A percentile compares a stretch with the other conserved stretches of the same genome.
phyloP scores from a whole-genome alignment of 306 rosid species.

The Prinsepia uniflora region DNA sequence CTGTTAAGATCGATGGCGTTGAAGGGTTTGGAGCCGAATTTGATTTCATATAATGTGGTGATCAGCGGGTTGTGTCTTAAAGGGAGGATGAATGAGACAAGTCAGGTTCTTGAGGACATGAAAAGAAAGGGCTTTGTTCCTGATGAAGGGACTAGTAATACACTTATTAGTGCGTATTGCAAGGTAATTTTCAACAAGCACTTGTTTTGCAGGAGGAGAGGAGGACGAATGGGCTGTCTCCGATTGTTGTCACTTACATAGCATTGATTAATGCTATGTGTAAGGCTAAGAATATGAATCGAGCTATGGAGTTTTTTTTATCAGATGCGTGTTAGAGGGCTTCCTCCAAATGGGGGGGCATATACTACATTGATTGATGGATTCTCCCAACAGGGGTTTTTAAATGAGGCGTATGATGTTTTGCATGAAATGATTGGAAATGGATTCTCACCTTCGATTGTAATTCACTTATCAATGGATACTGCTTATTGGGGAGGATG shows the following conservation, averaged over 20 bases:
- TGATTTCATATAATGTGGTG: constrained; percentile 72
- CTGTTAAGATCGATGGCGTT: constrained; percentile 48
- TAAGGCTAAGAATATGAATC: constrained; percentile 65
- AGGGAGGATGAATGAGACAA: constrained; percentile 56
- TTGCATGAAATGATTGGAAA: constrained; percentile 58
- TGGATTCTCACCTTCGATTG: constrained; percentile 69
- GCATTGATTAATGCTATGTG: constrained; percentile 74
- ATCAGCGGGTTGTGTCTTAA: constrained; percentile 67
- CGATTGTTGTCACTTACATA: constrained; percentile 75
- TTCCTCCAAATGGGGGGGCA: constrained; percentile 70
- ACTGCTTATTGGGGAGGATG: constrained; percentile 61
- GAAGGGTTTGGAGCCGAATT: constrained; percentile 61
- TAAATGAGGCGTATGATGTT: constrained; percentile 60
- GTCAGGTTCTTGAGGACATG: constrained; percentile 57
- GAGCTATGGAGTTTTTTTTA: constrained; percentile 61
- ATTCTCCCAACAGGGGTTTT: constrained; percentile 63
- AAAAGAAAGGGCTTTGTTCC: constrained; percentile 46
- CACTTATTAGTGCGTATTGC: constrained; percentile 72
- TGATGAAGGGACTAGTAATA: constrained; percentile 72
- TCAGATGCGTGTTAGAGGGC: constrained; percentile 68
- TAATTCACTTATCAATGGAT: constrained; percentile 73
- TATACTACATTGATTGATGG: constrained; percentile 79
- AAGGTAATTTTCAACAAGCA: constrained; percentile 80
- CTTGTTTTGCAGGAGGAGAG: constrained; percentile 66
- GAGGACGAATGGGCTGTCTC: constrained; percentile 66